A percentile compares a stretch with the other conserved stretches of the same genome.
Evolutionary conservation across 331 rosid genomes (phyloP).

Genomic region (Quercus lobata): DNA sequence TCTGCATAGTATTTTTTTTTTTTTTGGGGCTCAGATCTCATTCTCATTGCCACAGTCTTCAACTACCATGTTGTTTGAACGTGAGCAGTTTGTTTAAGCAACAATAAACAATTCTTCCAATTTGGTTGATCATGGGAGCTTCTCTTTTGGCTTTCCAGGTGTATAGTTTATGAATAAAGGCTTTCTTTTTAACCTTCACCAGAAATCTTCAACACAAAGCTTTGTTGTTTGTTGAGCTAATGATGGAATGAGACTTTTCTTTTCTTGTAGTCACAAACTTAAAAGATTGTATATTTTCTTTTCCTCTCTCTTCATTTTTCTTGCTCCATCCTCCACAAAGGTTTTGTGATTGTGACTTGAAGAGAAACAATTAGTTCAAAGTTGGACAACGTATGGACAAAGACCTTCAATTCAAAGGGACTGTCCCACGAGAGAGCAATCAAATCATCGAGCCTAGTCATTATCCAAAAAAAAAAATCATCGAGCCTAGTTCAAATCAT

Average conservation of each 20-base stretch:
- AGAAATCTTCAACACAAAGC: slow-evolving; percentile 3
- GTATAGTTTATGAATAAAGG: neutral
- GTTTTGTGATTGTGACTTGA: too few relatives aligned
- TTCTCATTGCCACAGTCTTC: neutral
- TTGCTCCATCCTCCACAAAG: too few relatives aligned
- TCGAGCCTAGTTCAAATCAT: too few relatives aligned
- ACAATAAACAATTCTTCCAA: neutral
- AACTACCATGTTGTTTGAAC: slow-evolving; percentile 9
- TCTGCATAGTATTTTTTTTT: neutral
- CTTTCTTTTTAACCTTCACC: neutral
- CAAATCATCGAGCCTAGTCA: too few relatives aligned
- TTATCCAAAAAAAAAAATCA: too few relatives aligned
- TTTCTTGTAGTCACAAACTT: slow-evolving; percentile 4
- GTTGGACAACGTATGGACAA: too few relatives aligned
- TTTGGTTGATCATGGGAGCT: neutral
- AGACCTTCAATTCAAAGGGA: too few relatives aligned
- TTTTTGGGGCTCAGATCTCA: neutral
- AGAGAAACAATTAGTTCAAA: too few relatives aligned
- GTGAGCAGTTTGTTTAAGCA: slow-evolving; percentile 11
- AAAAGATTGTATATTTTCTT: neutral
- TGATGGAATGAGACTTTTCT: neutral
- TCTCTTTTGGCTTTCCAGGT: neutral
- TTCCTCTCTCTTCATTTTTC: neutral
- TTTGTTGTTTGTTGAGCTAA: slow-evolving; percentile 21
- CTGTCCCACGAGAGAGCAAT: too few relatives aligned